Conservation (phyloP, 805 yeast genomes). For the Kregervanrija pseudodelftensis region DNA sequence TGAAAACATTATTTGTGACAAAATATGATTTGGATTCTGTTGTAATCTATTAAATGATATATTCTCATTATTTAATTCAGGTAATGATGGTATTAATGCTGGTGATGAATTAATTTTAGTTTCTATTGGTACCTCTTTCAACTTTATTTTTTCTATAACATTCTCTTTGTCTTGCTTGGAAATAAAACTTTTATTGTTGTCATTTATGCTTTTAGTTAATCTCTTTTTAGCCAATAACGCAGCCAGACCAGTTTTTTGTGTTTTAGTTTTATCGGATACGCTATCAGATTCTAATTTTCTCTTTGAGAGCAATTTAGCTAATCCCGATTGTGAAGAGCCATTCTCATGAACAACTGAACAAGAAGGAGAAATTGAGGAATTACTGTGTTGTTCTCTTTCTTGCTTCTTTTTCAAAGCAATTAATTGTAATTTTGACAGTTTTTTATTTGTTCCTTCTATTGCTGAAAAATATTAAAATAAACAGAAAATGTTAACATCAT, state of each 20-base stretch:
- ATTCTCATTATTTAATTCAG: background rate
- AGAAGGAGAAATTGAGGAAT: background rate
- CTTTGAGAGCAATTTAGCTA: slow-evolving; percentile 1
- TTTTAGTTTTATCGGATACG: background rate
- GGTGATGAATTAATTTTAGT: background rate
- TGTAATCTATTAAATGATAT: background rate
- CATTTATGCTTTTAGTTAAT: background rate
- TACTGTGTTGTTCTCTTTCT: background rate
- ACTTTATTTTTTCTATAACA: background rate
- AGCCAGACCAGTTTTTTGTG: background rate
- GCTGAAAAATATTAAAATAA: background rate
- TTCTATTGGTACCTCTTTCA: background rate
- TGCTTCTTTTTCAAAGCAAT: slow-evolving; percentile 8
- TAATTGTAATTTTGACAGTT: slow-evolving; percentile 14
- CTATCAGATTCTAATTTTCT: background rate
- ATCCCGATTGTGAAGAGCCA: background rate
- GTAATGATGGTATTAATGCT: background rate
- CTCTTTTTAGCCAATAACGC: background rate
- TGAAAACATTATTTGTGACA: slow-evolving; percentile 2
- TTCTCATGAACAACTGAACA: background rate
- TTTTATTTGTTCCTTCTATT: background rate
- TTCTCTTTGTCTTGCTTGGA: background rate
- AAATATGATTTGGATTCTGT: slow-evolving; percentile 1
- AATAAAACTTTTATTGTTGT: background rate
- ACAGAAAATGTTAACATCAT: background rate